Percentiles rank a stretch among this genome's conserved stretches.
phyloP scores from a whole-genome alignment of 2,329 filamentous ascomycete species.

The Cylindrodendrum hubeiense region DNA sequence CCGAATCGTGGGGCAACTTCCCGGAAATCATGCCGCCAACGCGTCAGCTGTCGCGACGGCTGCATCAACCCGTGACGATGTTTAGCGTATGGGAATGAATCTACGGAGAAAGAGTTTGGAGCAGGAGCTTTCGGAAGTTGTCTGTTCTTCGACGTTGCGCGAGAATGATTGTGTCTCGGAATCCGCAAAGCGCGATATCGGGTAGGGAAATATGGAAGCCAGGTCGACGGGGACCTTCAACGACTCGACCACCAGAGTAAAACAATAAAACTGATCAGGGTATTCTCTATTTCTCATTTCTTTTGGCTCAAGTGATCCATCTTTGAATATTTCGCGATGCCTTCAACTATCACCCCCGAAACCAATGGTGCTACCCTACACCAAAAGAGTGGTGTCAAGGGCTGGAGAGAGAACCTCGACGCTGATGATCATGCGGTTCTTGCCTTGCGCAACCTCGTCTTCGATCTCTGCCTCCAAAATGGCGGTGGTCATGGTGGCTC shows the following conservation, averaged over 20 bases:
- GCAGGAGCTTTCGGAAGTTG: neutral
- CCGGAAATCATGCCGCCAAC: constrained; percentile 13
- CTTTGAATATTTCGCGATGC: constrained; percentile 11
- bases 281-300: neutral
- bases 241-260: neutral
- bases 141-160: neutral
- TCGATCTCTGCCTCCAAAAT: constrained; percentile 25
- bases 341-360: constrained; percentile 8
- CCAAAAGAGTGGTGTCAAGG: constrained; percentile 3
- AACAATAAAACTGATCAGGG: constrained; percentile 5
- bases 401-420: constrained; percentile 3
- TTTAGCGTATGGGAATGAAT: neutral
- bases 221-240: neutral
- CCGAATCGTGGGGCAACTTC: constrained; percentile 6
- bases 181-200: neutral
- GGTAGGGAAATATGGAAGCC: neutral
- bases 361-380: constrained; percentile 8
- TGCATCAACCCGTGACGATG: neutral
- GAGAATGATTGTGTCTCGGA: neutral
- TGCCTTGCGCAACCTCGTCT: constrained; percentile 24
- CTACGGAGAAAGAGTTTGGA: neutral
- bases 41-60: neutral
- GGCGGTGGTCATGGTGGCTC: constrained; percentile 27
- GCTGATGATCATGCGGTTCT: constrained; percentile 29
- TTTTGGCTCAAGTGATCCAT: neutral